Conservation (phyloP, 192 early-diverging fungal genomes). For the Linnemannia schmuckeri region DNA sequence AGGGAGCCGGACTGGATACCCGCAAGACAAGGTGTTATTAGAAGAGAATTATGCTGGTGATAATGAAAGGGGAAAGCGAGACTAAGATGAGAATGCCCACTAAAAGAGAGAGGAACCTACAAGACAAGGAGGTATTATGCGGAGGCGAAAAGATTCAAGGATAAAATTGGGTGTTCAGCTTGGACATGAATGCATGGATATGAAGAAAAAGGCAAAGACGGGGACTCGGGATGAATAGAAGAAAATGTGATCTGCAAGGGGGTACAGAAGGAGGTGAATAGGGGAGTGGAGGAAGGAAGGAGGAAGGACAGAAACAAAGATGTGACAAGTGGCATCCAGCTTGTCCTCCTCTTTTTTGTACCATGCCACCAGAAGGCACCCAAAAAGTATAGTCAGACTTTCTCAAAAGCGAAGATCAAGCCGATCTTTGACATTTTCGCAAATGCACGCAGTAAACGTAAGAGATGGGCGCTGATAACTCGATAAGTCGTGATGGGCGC, state of each 20-base stretch:
- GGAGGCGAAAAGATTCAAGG: not conserved
- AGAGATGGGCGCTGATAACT: too few species aligned
- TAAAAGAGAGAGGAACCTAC: not conserved
- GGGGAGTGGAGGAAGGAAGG: not conserved
- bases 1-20: not conserved
- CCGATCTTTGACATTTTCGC: not conserved
- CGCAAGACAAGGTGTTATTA: not conserved
- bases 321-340: not conserved
- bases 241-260: not conserved
- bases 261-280: not conserved
- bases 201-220: not conserved
- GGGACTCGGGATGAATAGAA: not conserved
- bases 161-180: not conserved
- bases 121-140: conserved; percentile 7
- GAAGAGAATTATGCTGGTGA: too few species aligned
- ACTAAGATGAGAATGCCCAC: not conserved
- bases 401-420: not conserved
- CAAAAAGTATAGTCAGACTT: not conserved
- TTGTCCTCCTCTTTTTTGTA: not conserved
- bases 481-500: not conserved
- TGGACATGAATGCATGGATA: not conserved
- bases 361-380: not conserved
- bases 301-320: not conserved
- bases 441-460: not conserved
- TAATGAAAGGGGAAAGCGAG: not conserved